Percentiles rank a stretch among this genome's conserved stretches.
Evolutionary conservation across 768 basidiomycete species (phyloP).

Genomic region (Lyophyllum decastes): DNA sequence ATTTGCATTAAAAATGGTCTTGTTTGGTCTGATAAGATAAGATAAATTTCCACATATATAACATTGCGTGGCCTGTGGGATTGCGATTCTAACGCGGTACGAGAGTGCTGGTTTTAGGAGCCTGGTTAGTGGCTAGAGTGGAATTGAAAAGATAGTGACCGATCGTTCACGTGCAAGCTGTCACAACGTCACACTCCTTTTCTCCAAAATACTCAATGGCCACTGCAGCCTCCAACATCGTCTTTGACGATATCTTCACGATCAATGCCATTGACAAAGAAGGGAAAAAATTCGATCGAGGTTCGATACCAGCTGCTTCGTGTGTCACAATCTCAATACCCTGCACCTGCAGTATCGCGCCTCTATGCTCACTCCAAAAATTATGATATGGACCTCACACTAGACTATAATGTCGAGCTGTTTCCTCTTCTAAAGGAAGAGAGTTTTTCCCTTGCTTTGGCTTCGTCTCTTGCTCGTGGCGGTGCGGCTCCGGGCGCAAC

Average conservation of each 20-base stretch:
- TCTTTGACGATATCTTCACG: constrained; percentile 94
- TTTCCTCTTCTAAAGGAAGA: constrained; percentile 72
- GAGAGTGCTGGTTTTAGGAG: too few relatives aligned
- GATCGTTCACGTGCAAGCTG: constrained; percentile 7
- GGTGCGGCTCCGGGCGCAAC: constrained; percentile 42
- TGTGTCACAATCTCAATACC: background rate
- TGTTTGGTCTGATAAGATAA: too few relatives aligned
- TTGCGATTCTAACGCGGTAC: too few relatives aligned
- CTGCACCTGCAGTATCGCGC: constrained; percentile 71
- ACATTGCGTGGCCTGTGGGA: too few relatives aligned
- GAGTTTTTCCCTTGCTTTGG: constrained; percentile 82
- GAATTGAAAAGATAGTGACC: background rate
- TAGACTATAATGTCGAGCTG: constrained; percentile 94
- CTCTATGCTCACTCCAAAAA: constrained; percentile 88
- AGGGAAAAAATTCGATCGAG: constrained; percentile 98
- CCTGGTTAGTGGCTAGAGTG: too few relatives aligned
- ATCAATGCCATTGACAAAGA: constrained; percentile 85
- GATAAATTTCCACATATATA: too few relatives aligned
- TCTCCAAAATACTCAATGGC: constrained; percentile 42
- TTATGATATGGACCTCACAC: constrained; percentile 87
- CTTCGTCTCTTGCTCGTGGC: constrained; percentile 72
- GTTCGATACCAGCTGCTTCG: constrained; percentile 42
- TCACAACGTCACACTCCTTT: constrained; percentile 9
- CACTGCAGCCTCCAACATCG: constrained; percentile 65
- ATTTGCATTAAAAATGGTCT: too few relatives aligned